Evolutionary conservation across 495 filamentous ascomycete species (phyloP).

Genomic region (Neurospora discreta): DNA sequence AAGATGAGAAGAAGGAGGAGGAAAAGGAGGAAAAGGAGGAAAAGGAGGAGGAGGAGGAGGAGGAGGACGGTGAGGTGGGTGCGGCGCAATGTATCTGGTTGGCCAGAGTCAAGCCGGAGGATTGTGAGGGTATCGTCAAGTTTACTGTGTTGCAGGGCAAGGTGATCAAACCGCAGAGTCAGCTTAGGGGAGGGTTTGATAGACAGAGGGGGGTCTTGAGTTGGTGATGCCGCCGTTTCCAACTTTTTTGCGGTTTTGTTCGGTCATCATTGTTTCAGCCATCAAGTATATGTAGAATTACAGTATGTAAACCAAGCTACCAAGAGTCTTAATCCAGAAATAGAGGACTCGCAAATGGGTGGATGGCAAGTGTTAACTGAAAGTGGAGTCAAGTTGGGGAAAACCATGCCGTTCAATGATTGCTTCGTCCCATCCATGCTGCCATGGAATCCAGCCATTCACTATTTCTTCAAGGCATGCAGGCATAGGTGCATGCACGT

Average conservation of each 20-base stretch:
- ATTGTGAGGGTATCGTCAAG: conserved; percentile 86
- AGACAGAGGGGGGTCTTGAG: conserved; percentile 65
- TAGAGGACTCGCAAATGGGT: too few relatives aligned
- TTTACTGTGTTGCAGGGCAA: conserved; percentile 90
- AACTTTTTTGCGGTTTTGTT: neutral
- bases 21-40: conserved; percentile 3
- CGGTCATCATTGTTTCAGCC: neutral
- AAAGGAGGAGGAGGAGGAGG: conserved; percentile 1
- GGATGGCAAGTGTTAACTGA: neutral
- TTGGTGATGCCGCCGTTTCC: conserved; percentile 47
- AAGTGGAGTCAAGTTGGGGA: neutral
- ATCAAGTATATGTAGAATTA: too few relatives aligned
- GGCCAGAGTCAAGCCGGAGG: conserved; percentile 75
- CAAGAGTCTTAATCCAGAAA: too few relatives aligned
- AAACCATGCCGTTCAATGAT: neutral
- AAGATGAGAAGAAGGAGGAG: neutral
- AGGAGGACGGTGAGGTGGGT: conserved; percentile 27
- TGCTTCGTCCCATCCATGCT: neutral
- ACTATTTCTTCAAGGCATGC: too few relatives aligned
- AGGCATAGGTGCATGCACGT: too few relatives aligned
- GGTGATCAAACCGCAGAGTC: conserved; percentile 73
- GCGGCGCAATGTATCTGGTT: conserved; percentile 91
- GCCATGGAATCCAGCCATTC: neutral
- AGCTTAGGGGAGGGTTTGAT: conserved; percentile 88
- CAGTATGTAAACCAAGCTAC: too few relatives aligned